These are phyloP conservation scores for Pythium utonaiense DNA, from an alignment of 352 stramenopile species.

Conservation along the genomic window DNA sequence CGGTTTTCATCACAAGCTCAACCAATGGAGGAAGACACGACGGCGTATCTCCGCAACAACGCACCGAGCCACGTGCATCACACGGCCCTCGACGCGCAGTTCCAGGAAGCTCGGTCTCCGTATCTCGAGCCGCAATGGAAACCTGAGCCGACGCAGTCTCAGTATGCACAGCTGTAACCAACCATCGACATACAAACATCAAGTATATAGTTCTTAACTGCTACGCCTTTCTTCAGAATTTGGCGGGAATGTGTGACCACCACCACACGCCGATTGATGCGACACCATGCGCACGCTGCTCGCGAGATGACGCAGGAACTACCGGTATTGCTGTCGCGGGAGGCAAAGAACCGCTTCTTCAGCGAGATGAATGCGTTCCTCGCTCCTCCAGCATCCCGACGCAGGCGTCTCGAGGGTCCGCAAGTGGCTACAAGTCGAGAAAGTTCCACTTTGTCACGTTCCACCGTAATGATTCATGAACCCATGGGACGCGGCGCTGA, in stretches of 20 bases:
- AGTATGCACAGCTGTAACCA: not conserved
- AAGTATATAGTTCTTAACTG: constrained; percentile 19
- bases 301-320: constrained; percentile 8
- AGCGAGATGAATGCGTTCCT: constrained; percentile 39
- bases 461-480: constrained; percentile 18
- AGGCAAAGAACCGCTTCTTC: constrained; percentile 51
- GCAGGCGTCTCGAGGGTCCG: not conserved
- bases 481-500: constrained; percentile 19
- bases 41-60: constrained; percentile 16
- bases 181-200: constrained; percentile 3
- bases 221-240: not conserved
- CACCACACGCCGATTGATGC: not conserved
- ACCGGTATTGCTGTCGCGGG: constrained; percentile 30
- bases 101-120: too few species aligned
- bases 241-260: not conserved
- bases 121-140: too few species aligned
- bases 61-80: too few species aligned
- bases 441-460: not conserved
- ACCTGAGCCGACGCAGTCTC: not conserved
- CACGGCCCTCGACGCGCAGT: too few species aligned
- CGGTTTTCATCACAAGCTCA: constrained; percentile 2
- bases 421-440: constrained; percentile 1
- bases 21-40: constrained; percentile 19
- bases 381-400: not conserved
- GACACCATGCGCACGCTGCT: not conserved